Base-by-base conservation (phyloP, 306 rosid species). In the Trifolium dubium region DNA sequence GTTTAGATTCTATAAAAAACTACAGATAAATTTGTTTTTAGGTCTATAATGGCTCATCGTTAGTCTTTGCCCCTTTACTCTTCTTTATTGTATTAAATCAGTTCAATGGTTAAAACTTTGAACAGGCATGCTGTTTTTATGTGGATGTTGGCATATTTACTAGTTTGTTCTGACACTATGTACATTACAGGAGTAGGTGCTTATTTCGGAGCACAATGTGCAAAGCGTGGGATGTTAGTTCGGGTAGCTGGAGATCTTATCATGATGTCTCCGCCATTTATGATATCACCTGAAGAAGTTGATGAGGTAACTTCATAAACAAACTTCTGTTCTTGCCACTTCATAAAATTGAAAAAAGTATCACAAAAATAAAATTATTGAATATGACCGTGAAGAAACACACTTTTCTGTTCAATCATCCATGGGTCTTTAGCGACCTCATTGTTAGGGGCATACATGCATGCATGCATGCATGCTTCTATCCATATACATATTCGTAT, bases 261-360 rank as follows among this genome's bases (percentile, higher is more conserved):
- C 80, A 86, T 92, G 92, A 89, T 94, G 97, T 88, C 85, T 58
- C 99, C 99, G 14, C 92, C 99, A 44, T 86, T 84, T 69, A 86
- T 87, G 5, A 83, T 94, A 5, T 70, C 93, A 50, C 84, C 88
- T 4, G 77, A 77, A 67, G 96, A 94, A 86, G 49, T 90, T 72
- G 95, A 94, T 1, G 86, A 92, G 97, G 97, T 94, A 89, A 67
- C 77, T 39, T 65, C 8, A 19, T 69, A 63, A 64, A 54, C 39
- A 43, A 67, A 41, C 60, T 12, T 65, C 41, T 59, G n/a, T 39
- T 78, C 67, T 37, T 37, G 40, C 10, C 9, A 37, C 40, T 37
- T 37, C 40, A 37, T 6, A 54, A 41, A 61, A 76, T 34, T 12
- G 55, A 55, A 32, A 35, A 35, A 35, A 35, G 39, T 35, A 35